phyloP scores from a whole-genome alignment of 1,284 basidiomycete species.

The Apiotrichum montevideense region DNA sequence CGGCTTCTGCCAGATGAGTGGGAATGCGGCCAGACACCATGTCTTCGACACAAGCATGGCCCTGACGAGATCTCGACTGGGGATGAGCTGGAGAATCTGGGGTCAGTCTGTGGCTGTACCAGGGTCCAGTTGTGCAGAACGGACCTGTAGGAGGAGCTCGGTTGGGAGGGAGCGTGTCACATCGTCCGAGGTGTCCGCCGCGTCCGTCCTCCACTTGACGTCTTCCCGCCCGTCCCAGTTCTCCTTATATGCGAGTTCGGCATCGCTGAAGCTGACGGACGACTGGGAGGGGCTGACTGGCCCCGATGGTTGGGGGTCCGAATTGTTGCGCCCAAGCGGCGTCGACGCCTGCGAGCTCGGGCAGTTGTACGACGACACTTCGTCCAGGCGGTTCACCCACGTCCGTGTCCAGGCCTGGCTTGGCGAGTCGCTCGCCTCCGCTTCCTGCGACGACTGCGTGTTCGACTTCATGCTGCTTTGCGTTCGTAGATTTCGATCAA shows the following conservation, averaged over 20 bases:
- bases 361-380: neutral
- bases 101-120: slow-evolving; percentile 21
- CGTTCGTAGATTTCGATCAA: neutral
- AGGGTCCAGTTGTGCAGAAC: neutral
- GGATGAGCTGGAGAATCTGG: slow-evolving; percentile 77
- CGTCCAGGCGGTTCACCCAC: neutral
- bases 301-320: too few relatives aligned
- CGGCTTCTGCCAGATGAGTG: slow-evolving; percentile 92
- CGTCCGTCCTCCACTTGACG: neutral
- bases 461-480: neutral
- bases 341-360: slow-evolving; percentile 10
- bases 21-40: slow-evolving; percentile 94
- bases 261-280: slow-evolving; percentile 4
- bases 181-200: slow-evolving; percentile 5
- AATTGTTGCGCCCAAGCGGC: neutral
- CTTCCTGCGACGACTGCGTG: too few relatives aligned
- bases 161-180: slow-evolving; percentile 57
- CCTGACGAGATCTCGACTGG: slow-evolving; percentile 66
- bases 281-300: neutral
- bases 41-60: slow-evolving; percentile 76
- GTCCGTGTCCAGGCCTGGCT: neutral
- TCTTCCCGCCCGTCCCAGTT: neutral
- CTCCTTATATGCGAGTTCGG: neutral
- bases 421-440: neutral
- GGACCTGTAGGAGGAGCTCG: slow-evolving; percentile 63